Base-by-base conservation (phyloP, 148 eudicot genomes). In the Beta vulgaris region DNA sequence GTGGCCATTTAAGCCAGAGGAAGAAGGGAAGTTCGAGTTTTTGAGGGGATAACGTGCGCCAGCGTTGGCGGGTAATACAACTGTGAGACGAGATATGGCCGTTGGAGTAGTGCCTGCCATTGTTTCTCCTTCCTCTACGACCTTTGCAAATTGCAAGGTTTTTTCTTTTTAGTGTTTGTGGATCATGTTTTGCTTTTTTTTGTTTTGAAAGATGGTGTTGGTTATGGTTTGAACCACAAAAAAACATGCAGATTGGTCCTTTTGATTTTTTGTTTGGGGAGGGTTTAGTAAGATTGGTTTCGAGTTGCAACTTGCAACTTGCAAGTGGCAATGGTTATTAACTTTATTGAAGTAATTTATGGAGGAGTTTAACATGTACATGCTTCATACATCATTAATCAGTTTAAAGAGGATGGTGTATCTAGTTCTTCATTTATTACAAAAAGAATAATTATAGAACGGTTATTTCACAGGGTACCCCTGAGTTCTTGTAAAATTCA, bases 51-150 rank as follows among this genome's bases (percentile, higher is more conserved):
- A 36, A 29, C 42, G 60, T 37, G 65, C 53, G 15, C 3, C 11
- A 0, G 71, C 26, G 16, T 62, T 78, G 75, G 76, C 23, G 68
- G 79, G 71, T 4, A 69, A 32, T 10, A 69, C 7, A 26, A 60
- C 64, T 39, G 79, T 31, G 49, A 31, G 54, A 19, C 54, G 74
- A 51, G 64, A 49, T 6, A 76, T 53, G 36, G 49, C 36, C 1
- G 54, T 11, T 40, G 76, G 5, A 23, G 73, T 16, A 36, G 75
- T 29, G 48, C 65, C 35, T 51, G 79, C 80, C 80, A 71, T 81
- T 71, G 40, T 7, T n/a, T n/a, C n/a, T n/a, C n/a, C n/a, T n/a
- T n/a, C n/a, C n/a, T n/a, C n/a, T n/a, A n/a, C n/a, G n/a, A n/a
- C n/a, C n/a, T n/a, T n/a, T n/a, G 23, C 3, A 49, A 46, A 15